A percentile compares a stretch with the other conserved stretches of the same genome.
These are phyloP conservation scores for Pseudogymnoascus sp. DNA, from an alignment of 2,329 filamentous ascomycete species.

Conservation along the genomic window DNA sequence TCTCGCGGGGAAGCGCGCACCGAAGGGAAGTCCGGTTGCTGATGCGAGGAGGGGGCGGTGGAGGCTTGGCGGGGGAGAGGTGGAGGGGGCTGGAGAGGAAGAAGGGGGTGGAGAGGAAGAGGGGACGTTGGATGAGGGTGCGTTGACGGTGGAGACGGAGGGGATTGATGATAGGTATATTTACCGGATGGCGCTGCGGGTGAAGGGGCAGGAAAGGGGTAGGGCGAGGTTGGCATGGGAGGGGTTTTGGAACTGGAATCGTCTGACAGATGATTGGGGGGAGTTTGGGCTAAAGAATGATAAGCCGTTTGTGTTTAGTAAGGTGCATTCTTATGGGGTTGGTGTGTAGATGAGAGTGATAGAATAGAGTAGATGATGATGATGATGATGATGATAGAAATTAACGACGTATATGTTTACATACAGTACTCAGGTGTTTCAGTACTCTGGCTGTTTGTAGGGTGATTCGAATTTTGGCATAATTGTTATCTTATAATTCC, in stretches of 20 bases:
- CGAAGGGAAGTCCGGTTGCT: slow-evolving; percentile 25
- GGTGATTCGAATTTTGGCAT: background rate
- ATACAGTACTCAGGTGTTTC: background rate
- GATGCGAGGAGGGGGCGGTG: background rate
- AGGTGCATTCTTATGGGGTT: slow-evolving; percentile 53
- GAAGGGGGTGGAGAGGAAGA: slow-evolving; percentile 22
- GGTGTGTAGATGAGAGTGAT: slow-evolving; percentile 30
- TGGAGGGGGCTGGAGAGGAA: slow-evolving; percentile 23
- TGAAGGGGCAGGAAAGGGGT: slow-evolving; percentile 56
- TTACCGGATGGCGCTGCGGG: slow-evolving; percentile 70
- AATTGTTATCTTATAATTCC: background rate
- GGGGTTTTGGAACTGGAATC: slow-evolving; percentile 86
- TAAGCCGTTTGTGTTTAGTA: slow-evolving; percentile 59
- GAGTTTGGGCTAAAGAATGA: slow-evolving; percentile 63
- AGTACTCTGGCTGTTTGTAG: background rate
- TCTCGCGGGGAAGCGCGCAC: slow-evolving; percentile 32
- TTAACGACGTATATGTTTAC: background rate
- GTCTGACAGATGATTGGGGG: slow-evolving; percentile 80
- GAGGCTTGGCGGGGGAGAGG: slow-evolving; percentile 14
- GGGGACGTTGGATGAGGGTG: slow-evolving; percentile 22
- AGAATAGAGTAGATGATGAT: background rate
- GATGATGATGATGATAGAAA: background rate
- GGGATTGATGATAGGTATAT: slow-evolving; percentile 71
- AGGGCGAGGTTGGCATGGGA: slow-evolving; percentile 89
- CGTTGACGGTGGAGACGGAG: slow-evolving; percentile 63